Evolutionary conservation across 495 filamentous ascomycete genomes (phyloP).

Genomic region (Letharia columbiana): DNA sequence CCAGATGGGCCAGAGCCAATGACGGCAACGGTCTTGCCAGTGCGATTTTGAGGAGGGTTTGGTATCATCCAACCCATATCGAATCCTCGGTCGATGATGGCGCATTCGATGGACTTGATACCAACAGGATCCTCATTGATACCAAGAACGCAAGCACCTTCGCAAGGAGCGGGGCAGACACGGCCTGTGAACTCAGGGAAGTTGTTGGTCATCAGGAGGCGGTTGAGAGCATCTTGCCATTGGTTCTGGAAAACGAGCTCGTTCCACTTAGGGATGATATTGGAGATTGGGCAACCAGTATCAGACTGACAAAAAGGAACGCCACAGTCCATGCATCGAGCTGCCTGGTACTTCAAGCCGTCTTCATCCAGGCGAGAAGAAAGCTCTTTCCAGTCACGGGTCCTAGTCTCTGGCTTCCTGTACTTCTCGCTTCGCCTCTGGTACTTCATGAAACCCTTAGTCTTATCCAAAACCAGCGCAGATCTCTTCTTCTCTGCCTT

Average conservation of each 20-base stretch:
- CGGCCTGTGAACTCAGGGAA: conserved; percentile 99
- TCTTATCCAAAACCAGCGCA: conserved; percentile 94
- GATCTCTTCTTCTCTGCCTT: conserved; percentile 90
- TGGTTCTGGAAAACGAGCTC: conserved; percentile 88
- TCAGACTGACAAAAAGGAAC: conserved; percentile 99
- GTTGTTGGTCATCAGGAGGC: conserved; percentile 97
- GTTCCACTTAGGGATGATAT: conserved; percentile 99
- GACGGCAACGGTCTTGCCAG: conserved; percentile 83
- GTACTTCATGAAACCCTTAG: conserved; percentile 98
- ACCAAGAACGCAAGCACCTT: conserved; percentile 93
- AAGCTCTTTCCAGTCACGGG: conserved; percentile 91
- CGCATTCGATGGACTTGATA: conserved; percentile 99
- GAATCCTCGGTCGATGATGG: conserved; percentile 98
- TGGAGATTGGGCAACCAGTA: conserved; percentile 94
- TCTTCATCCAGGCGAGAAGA: conserved; percentile 86
- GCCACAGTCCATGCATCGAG: conserved; percentile 99
- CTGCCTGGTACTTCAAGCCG: conserved; percentile 96
- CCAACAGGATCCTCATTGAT: conserved; percentile 98
- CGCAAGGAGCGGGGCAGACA: conserved; percentile 96
- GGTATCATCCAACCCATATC: conserved; percentile 99
- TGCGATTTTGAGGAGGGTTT: conserved; percentile 66
- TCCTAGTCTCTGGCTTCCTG: conserved; percentile 74
- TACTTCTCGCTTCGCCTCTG: conserved; percentile 92
- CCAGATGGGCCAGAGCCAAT: conserved; percentile 94
- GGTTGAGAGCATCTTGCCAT: conserved; percentile 93